These are phyloP conservation scores for Dinochytrium kinnereticum DNA, from an alignment of 371 early-diverging fungal genomes.

Conservation along the genomic window DNA sequence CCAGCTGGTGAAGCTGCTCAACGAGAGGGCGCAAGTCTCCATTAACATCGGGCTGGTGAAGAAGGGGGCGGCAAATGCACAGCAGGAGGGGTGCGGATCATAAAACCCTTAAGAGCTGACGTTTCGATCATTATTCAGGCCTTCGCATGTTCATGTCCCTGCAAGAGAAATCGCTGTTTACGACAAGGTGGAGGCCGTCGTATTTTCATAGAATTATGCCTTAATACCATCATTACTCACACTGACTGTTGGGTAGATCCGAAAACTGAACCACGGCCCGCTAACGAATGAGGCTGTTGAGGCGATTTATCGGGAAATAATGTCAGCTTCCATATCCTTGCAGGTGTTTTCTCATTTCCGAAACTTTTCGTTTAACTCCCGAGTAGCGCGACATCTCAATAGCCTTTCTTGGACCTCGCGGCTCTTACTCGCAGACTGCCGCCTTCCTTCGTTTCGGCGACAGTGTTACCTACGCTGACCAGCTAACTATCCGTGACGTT, in stretches of 20 bases:
- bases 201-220: not conserved
- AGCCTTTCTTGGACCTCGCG: constrained; percentile 91
- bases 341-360: constrained; percentile 8
- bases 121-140: not conserved
- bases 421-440: constrained; percentile 92
- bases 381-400: constrained; percentile 69
- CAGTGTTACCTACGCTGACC: constrained; percentile 67
- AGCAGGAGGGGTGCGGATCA: not conserved
- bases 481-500: constrained; percentile 61
- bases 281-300: constrained; percentile 74
- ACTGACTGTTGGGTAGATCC: constrained; percentile 47
- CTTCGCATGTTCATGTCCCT: constrained; percentile 62
- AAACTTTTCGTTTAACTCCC: not conserved
- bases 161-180: constrained; percentile 67
- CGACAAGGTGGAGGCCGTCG: constrained; percentile 59
- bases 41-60: constrained; percentile 84
- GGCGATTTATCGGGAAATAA: constrained; percentile 89
- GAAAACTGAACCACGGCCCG: constrained; percentile 79
- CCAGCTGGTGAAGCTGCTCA: constrained; percentile 76
- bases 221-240: not conserved
- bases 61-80: constrained; percentile 33
- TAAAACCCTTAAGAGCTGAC: not conserved
- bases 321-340: constrained; percentile 88
- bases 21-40: constrained; percentile 84
- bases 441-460: constrained; percentile 84